Evolutionary conservation across 148 eudicot genomes (phyloP), one percentile per base, ranked within the genome.

Genomic region (Persicaria tinctoria): DNA sequence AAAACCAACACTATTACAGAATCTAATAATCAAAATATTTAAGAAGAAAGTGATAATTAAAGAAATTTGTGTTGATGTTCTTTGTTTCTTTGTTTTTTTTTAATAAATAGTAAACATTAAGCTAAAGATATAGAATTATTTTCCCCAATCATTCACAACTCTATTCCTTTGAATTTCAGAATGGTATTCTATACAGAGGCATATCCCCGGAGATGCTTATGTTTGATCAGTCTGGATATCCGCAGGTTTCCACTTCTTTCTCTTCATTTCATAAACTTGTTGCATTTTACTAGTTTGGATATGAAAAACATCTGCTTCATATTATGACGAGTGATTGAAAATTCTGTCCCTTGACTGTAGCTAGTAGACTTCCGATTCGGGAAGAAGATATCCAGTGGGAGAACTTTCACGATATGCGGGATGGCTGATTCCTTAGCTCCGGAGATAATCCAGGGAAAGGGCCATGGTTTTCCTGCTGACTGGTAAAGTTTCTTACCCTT

Each of bases 321-420:
- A 12, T 75, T 48, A 20, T 4, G 5, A 54, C 4, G 73, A 46
- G 46, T 47, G 57, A 63, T 11, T 74, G 8, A n/a, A 74, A 11
- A 41, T 41, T 41, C 62, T 71, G 54, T 70, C 81, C 5, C 59
- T 78, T 72, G 76, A 16, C 71, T 86, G 62, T 76, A 95, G 97
- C 77, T 95, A 73, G 97, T 92, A 72, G 99, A 95, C 85, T 95
- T 95, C 90, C 85, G 94, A 83, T 95, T 87, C 63, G 99, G 90
- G 73, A 92, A 95, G 89, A 84, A 90, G 80, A 74, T 90, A 78
- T 78, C 83, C 27, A 87, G 81, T 69, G 96, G 92, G 62, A 89
- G 99, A 77, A 86, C 99, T 32, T 90, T 84, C 82, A 95, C 99
- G 7, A 87, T 85, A 51, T 92, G 99, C 77, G 99, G 99, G 17